Base-by-base conservation (phyloP, 2,329 filamentous ascomycete species). In the Cryphonectria japonica region DNA sequence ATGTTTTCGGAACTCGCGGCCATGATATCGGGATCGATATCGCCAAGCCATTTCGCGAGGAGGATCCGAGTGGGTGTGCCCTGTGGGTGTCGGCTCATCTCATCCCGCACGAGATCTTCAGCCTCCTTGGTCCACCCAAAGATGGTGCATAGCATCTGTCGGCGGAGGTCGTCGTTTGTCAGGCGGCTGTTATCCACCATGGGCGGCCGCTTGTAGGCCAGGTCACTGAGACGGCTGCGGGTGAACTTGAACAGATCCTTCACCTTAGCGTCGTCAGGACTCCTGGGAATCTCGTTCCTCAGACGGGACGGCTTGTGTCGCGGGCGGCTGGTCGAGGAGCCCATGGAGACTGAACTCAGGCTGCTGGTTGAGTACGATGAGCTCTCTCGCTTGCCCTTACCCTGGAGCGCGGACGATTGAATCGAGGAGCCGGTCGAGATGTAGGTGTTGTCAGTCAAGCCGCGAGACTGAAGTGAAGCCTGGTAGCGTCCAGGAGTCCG, bases 81-180 rank as follows among this genome's bases (percentile, higher is more conserved):
- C 3, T 86, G 81, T 1, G 89, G 85, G 77, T 97, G 93, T 29
- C 91, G 88, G 72, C 85, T 87, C 83, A 97, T 85, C 80, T 99
- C 96, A 79, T 98, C 95, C 13, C 90, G 88, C 68, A 99, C 89
- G 65, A 99, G 82, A 61, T 91, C 91, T 62, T 94, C 88, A 57
- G 95, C 90, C 75, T 97, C 93, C 69, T 91, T 91, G 67, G 95
- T 91, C 95, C 96, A 99, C 3, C 96, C 96, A 80, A 99, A 99
- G 1, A 99, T 94, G 7, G 95, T 92, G 75, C 88, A 93, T 5
- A 99, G 86, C 95, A 99, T 98, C 80, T 98, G 95, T 63, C 87
- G 88, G 64, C 95, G 90, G 61, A 98, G 86, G 75, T 97, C 91
- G 75, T 98, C 92, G 72, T 91, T 91, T 3, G 92, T 93, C 34